These are phyloP conservation scores for Pulveroboletus ravenelii DNA, from an alignment of 768 basidiomycete genomes.

Conservation along the genomic window DNA sequence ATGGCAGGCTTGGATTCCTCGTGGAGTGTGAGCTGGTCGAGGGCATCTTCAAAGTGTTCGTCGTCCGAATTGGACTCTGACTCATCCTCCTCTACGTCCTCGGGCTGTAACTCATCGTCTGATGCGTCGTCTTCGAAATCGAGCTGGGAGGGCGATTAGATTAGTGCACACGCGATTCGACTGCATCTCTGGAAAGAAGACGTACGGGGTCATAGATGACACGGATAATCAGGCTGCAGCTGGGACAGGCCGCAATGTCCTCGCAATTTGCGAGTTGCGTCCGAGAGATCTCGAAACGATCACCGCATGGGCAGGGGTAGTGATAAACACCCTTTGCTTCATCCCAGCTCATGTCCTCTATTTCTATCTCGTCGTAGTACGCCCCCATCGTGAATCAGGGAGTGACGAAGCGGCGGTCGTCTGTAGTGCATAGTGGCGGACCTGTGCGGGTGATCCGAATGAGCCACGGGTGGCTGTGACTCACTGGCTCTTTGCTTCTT, in stretches of 20 bases:
- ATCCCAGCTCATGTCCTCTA: conserved; percentile 96
- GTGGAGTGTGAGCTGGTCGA: conserved; percentile 50
- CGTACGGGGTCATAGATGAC: conserved; percentile 93
- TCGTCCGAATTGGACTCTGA: conserved; percentile 35
- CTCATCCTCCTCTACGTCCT: conserved; percentile 30
- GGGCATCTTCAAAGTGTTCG: conserved; percentile 57
- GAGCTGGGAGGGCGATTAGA: conserved; percentile 42
- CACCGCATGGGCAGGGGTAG: conserved; percentile 97
- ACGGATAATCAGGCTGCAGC: conserved; percentile 88
- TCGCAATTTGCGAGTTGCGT: conserved; percentile 83
- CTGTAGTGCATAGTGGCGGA: too few species aligned
- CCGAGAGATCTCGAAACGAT: conserved; percentile 93
- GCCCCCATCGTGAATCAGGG: conserved; percentile 52
- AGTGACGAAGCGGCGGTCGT: neutral
- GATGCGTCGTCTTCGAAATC: conserved; percentile 80
- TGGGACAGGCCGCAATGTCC: conserved; percentile 94
- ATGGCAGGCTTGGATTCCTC: conserved; percentile 9
- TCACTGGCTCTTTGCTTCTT: too few species aligned
- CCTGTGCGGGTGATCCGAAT: too few species aligned
- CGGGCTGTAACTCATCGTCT: conserved; percentile 38
- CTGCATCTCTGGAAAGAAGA: conserved; percentile 11
- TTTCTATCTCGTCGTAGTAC: conserved; percentile 96
- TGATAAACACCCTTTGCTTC: conserved; percentile 77
- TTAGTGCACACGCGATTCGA: conserved; percentile 5
- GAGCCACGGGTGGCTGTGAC: too few species aligned